Conservation (phyloP, 2,329 filamentous ascomycete genomes). For the Alternaria sp. region DNA sequence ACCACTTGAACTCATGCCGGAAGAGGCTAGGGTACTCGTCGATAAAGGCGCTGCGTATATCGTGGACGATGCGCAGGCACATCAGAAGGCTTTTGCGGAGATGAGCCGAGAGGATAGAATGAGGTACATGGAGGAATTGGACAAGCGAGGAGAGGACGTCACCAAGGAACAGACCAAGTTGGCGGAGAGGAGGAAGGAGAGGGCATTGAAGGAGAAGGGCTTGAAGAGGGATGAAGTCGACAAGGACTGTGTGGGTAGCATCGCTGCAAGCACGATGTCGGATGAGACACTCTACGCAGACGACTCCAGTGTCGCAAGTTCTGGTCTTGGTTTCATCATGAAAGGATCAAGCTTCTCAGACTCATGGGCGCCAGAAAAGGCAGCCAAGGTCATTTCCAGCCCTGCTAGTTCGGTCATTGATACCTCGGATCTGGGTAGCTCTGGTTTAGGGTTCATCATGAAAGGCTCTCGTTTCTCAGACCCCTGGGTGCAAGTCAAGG, state of each 20-base stretch:
- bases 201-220: conserved; percentile 60
- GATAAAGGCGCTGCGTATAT: conserved; percentile 79
- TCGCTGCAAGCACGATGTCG: conserved; percentile 24
- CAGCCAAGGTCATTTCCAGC: conserved; percentile 4
- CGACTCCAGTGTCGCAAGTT: conserved; percentile 21
- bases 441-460: conserved; percentile 37
- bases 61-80: conserved; percentile 78
- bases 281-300: conserved; percentile 25
- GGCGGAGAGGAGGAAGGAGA: conserved; percentile 61
- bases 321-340: conserved; percentile 38
- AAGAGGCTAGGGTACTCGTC: conserved; percentile 84
- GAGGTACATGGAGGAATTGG: conserved; percentile 67
- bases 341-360: conserved; percentile 36
- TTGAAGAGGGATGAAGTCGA: conserved; percentile 34
- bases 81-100: conserved; percentile 69
- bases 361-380: conserved; percentile 3
- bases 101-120: conserved; percentile 66
- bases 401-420: conserved; percentile 10
- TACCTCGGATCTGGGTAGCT: conserved; percentile 18
- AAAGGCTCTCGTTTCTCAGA: conserved; percentile 37
- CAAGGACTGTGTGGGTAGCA: conserved; percentile 13
- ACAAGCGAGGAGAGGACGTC: conserved; percentile 63
- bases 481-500: conserved; percentile 19
- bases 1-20: conserved; percentile 87
- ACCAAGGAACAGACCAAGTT: conserved; percentile 57